Conservation (phyloP, 2,329 filamentous ascomycete species). For the Sclerotinia subarctica region DNA sequence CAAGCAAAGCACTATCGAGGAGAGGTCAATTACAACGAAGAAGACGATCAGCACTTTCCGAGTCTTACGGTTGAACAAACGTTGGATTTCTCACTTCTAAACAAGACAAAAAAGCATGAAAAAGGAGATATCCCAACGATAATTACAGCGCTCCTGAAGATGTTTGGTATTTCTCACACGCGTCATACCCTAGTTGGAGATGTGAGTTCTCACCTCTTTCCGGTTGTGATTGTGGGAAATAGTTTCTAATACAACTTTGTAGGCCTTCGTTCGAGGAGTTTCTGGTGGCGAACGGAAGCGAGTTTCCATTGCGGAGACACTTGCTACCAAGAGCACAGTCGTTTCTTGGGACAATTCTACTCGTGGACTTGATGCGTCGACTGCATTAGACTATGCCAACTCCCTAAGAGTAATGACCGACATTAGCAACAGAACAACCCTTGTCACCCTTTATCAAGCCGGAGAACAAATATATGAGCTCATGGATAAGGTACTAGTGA, state of each 20-base stretch:
- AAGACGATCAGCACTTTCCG: conserved; percentile 74
- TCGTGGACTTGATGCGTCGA: conserved; percentile 74
- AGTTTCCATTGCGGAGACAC: conserved; percentile 73
- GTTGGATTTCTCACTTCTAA: conserved; percentile 69
- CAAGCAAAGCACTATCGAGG: conserved; percentile 65
- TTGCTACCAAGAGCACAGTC: conserved; percentile 70
- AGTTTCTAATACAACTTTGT: conserved; percentile 18
- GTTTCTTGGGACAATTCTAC: conserved; percentile 80
- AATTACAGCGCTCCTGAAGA: conserved; percentile 66
- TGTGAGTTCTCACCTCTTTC: conserved; percentile 45
- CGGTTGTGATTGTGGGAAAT: background rate
- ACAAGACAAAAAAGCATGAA: conserved; percentile 68
- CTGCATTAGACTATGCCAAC: conserved; percentile 73
- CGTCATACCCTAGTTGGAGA: conserved; percentile 74
- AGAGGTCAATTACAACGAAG: conserved; percentile 74
- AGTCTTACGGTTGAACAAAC: conserved; percentile 75
- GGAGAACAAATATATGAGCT: conserved; percentile 67
- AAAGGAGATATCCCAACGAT: conserved; percentile 64
- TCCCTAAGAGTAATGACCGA: conserved; percentile 72
- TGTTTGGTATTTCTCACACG: conserved; percentile 77
- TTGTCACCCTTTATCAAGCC: conserved; percentile 67
- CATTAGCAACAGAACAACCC: conserved; percentile 65
- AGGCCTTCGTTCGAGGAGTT: conserved; percentile 60
- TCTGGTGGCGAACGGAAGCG: conserved; percentile 79
- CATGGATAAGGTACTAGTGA: conserved; percentile 79